Evolutionary conservation across 2,329 filamentous ascomycete genomes (phyloP), one percentile per base, ranked within the genome.

Genomic region (Fusarium zealandicum): DNA sequence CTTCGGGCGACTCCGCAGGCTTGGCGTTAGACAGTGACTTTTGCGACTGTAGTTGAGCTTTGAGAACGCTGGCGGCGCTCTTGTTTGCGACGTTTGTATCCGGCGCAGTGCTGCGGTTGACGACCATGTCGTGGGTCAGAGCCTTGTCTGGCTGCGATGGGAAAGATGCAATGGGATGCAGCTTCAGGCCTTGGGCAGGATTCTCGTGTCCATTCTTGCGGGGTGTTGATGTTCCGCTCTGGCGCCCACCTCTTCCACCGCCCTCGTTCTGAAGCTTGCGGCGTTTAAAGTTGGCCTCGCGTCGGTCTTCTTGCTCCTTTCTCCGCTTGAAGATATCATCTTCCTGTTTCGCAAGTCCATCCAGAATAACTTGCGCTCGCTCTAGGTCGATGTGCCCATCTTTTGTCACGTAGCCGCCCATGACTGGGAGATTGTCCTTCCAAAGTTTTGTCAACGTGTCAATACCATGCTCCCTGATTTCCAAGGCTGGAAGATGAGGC

Each of bases 371-470:
- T 71, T 99, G 95, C 9, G 92, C 93, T 66, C 90, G 85, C 53
- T 87, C 85, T 51, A 99, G 83, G 71, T 98, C 90, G 56, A 98
- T 92, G 65, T 90, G 88, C 2, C 95, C 95, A 75, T 99, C 93
- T 70, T 96, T 93, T 36, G 95, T 99, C 44, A 99, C 83, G 73
- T 97, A 99, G 11, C 95, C 95, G 38, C 92, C 93, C 92, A 99
- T 97, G 32, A 83, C 73, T 4, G 92, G 89, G 16, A 98, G 80
- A 60, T 96, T 96, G 64, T 97, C 92, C 70, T 91, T 89, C 95
- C 96, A 99, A 50, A 99, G 95, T n/a, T 91, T 89, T 63, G 93
- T 96, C 50, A 99, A 80, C 1, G 93, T 96, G 71, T 99, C 93
- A 70, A 99, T 99, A 41, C 93, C 93, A 71, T 97, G 93, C 70